Base-by-base conservation (phyloP, 129 eudicot genomes). In the Helianthus annuus region DNA sequence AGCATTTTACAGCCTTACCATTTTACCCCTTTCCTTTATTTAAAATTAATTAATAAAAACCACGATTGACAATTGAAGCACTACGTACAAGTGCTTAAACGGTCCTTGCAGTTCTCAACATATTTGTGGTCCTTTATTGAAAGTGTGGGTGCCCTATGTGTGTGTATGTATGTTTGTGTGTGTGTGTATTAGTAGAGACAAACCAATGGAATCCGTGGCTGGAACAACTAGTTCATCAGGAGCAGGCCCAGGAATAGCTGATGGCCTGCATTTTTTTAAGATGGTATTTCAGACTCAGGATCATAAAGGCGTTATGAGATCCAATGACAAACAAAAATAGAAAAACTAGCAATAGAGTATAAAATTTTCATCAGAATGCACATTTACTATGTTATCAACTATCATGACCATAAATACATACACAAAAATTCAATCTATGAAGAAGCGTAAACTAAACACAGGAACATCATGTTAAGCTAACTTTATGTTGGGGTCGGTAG, bases 181-280 rank as follows among this genome's bases (percentile, higher is more conserved):
- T 9, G 16, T 13, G 36, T 13, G 36, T 32, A 32, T 13, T 19
- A 72, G 59, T 39, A 11, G 27, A 48, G 40, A 84, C 93, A 38
- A 77, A 94, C 98, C 98, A 46, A 94, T 86, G 29, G 98, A 88
- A 60, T 94, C 97, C 29, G 93, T 79, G 49, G 87, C 89, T 76
- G 93, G 98, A 79, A 81, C 83, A 76, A 94, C 82, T 55, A 94
- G 64, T 84, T 94, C 98, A 70, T 94, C 98, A 54, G 98, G 98
- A 78, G 88, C 96, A 64, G 91, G 98, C 71, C 98, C 98, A 70
- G 98, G 98, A 72, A 94, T 88, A 76, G 85, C 87, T 48, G 98
- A 89, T 38, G 97, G 96, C 82, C 98, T 94, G 87, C 64, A 85
- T 22, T 70, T 56, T 56, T 74, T 66, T 48, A 68, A 71, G 64